phyloP scores from a whole-genome alignment of 2,329 filamentous ascomycete species.

The Beauveria brongniartii region DNA sequence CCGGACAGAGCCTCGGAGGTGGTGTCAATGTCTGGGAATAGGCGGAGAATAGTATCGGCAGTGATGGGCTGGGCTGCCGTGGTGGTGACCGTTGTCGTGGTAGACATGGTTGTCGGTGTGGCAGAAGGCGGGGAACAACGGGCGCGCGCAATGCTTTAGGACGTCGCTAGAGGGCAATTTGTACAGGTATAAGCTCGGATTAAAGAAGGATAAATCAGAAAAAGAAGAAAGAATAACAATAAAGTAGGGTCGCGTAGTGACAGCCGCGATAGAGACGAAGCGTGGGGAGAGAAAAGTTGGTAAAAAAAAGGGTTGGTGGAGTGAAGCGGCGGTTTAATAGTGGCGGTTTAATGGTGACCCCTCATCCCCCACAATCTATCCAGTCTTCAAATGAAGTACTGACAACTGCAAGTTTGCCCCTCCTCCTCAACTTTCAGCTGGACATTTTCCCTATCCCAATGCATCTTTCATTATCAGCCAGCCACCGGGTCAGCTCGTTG shows the following conservation, averaged over 20 bases:
- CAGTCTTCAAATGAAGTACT: neutral
- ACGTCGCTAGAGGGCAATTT: neutral
- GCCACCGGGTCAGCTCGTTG: too few species aligned
- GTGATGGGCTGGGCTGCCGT: conserved; percentile 59
- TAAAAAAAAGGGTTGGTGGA: neutral
- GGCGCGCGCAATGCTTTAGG: neutral
- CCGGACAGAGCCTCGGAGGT: conserved; percentile 70
- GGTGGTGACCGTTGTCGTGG: conserved; percentile 29
- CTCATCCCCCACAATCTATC: too few species aligned
- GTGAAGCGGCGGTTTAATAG: too few species aligned
- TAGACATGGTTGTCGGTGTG: conserved; percentile 14
- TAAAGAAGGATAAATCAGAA: neutral
- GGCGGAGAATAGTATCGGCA: conserved; percentile 73
- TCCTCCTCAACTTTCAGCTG: neutral
- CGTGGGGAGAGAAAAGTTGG: neutral
- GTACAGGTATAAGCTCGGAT: neutral
- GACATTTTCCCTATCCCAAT: too few species aligned
- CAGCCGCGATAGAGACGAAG: neutral
- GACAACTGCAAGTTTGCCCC: neutral
- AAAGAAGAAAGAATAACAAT: neutral
- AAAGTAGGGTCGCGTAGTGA: neutral
- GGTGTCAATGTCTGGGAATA: conserved; percentile 79
- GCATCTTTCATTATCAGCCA: too few species aligned
- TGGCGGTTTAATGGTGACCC: too few species aligned
- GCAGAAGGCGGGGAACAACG: neutral